Base-by-base conservation (phyloP, 2,329 filamentous ascomycete genomes). In the Aciculosporium take region DNA sequence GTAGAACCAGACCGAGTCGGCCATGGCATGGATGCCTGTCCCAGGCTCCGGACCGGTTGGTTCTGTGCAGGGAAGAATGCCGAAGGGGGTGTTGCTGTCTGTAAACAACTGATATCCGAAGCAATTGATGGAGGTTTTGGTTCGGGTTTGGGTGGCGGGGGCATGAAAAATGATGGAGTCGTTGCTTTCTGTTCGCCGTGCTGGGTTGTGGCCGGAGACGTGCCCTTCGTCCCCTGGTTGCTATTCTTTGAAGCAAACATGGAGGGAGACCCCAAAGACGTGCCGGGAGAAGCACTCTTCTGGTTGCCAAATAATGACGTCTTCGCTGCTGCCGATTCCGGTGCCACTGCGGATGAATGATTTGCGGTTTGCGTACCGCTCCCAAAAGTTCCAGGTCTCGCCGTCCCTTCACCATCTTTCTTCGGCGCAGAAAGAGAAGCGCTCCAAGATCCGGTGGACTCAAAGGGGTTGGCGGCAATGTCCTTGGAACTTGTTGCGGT, bases 321-420 rank as follows among this genome's bases (percentile, higher is more conserved):
- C n/a, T 49, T 52, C 12, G 50, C 53, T 41, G 29, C 18, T 28
- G 42, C 40, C 21, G 49, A 39, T 12, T 44, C 30, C 15, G 46
- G 30, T 1, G 29, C 32, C 23, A 46, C 37, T n/a, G 51, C 34
- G 15, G 59, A 57, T 10, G 53, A 48, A 29, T 46, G 54, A 32
- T 46, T 7, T 23, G 29, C 7, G 3, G 28, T 17, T 28, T 21
- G 35, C 6, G 29, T n/a, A 13, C 4, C 30, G 18, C 23, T 27
- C 21, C 28, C 37, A 38, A 31, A 21, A 8, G 15, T 2, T 4
- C 29, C 25, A 20, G 32, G 10, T n/a, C 15, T 17, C 9, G 8
- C 21, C 6, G 8, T 37, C 10, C 13, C 17, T 15, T 33, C 15
- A 10, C 9, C 29, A 34, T 29, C 25, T 7, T 27, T 37, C 37